A percentile compares a stretch with the other conserved stretches of the same genome.
Evolutionary conservation across 2,329 filamentous ascomycete genomes (phyloP).

Genomic region (Colletotrichum phormii): DNA sequence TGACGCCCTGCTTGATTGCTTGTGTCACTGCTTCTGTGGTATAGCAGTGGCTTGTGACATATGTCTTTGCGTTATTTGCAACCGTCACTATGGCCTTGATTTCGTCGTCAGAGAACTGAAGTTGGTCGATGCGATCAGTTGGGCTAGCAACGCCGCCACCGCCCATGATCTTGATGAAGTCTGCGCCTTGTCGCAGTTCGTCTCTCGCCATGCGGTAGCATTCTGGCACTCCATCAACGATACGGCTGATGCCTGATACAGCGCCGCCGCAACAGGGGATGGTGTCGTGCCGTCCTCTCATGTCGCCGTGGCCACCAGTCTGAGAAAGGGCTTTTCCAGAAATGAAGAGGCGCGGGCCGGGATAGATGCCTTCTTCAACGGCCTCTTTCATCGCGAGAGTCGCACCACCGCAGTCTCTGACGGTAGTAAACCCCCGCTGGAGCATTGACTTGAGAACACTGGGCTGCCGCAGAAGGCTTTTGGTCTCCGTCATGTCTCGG

Average conservation of each 20-base stretch:
- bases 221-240: slow-evolving; percentile 65
- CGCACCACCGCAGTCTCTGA: slow-evolving; percentile 69
- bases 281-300: slow-evolving; percentile 54
- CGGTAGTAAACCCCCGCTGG: slow-evolving; percentile 67
- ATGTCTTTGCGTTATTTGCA: slow-evolving; percentile 60
- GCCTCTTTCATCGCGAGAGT: slow-evolving; percentile 65
- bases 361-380: slow-evolving; percentile 63
- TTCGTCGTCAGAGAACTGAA: slow-evolving; percentile 68
- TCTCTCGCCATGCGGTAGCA: slow-evolving; percentile 65
- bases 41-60: slow-evolving; percentile 69
- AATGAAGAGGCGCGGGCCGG: slow-evolving; percentile 67
- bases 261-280: slow-evolving; percentile 59
- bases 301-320: slow-evolving; percentile 68
- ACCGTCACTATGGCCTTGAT: slow-evolving; percentile 64
- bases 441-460: slow-evolving; percentile 60
- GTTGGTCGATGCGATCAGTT: slow-evolving; percentile 62
- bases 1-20: slow-evolving; percentile 65
- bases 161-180: slow-evolving; percentile 73
- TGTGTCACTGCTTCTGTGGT: slow-evolving; percentile 65
- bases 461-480: slow-evolving; percentile 57
- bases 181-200: slow-evolving; percentile 64
- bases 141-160: slow-evolving; percentile 67
- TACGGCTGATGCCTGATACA: slow-evolving; percentile 51
- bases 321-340: slow-evolving; percentile 65
- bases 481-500: slow-evolving; percentile 46